Conservation (phyloP, 2,329 filamentous ascomycete genomes). For the Epichloe bromicola region DNA sequence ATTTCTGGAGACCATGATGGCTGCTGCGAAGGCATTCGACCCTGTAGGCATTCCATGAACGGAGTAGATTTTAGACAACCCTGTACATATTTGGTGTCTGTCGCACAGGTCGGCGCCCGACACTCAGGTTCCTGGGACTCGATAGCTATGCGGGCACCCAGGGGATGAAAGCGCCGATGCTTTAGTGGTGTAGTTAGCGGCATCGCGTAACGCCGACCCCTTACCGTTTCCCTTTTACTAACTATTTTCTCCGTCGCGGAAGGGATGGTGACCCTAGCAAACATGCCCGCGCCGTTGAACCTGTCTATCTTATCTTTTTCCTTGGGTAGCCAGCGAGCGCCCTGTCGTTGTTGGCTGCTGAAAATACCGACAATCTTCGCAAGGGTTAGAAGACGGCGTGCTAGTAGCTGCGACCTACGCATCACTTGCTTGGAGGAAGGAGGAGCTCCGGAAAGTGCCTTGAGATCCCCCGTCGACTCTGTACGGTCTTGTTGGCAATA, state of each 20-base stretch:
- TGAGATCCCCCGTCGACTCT: too few relatives aligned
- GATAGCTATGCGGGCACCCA: background rate
- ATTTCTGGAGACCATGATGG: background rate
- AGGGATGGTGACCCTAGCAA: background rate
- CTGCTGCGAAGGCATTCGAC: too few relatives aligned
- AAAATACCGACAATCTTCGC: background rate
- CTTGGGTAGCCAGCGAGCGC: background rate
- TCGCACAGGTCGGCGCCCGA: slow-evolving; percentile 2
- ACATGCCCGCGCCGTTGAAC: slow-evolving; percentile 3
- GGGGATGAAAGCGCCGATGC: background rate
- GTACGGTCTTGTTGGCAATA: too few relatives aligned
- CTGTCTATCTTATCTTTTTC: background rate
- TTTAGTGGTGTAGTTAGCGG: background rate
- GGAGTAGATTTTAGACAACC: background rate
- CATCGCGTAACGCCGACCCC: background rate
- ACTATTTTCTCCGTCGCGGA: background rate
- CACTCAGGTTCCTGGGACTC: slow-evolving; percentile 5
- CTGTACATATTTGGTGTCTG: background rate
- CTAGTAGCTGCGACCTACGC: too few relatives aligned
- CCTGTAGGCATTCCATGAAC: too few relatives aligned
- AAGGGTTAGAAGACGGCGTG: background rate
- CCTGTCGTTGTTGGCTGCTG: background rate
- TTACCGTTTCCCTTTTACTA: background rate
- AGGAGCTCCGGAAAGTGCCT: too few relatives aligned
- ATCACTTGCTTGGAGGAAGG: too few relatives aligned